These are phyloP conservation scores for Ustulina deusta DNA, from an alignment of 2,329 filamentous ascomycete species.

Conservation along the genomic window DNA sequence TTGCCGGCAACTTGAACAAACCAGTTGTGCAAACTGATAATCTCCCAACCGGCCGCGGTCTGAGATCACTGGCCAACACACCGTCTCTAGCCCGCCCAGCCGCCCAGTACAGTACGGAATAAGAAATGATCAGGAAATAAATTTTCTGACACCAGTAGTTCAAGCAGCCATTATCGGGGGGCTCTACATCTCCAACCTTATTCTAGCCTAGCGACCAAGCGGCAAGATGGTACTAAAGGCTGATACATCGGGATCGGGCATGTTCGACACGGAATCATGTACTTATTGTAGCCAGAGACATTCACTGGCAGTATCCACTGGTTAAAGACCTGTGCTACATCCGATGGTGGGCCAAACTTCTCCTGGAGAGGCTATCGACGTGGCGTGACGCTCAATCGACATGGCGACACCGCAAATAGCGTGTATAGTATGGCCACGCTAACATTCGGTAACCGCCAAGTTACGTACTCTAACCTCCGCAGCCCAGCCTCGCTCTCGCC, in stretches of 20 bases:
- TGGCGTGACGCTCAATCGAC: not conserved
- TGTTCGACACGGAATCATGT: not conserved
- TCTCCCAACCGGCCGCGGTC: conserved; percentile 6
- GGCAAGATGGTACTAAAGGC: not conserved
- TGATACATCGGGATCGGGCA: not conserved
- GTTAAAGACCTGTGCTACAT: not conserved
- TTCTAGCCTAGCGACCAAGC: not conserved
- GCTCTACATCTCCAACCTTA: too few species aligned
- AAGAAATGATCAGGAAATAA: not conserved
- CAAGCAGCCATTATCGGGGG: not conserved
- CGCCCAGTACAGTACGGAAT: not conserved
- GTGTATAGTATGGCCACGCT: not conserved
- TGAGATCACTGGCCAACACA: not conserved
- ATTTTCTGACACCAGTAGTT: not conserved
- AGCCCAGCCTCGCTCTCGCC: not conserved
- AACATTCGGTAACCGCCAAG: not conserved
- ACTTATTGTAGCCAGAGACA: not conserved
- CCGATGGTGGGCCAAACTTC: not conserved
- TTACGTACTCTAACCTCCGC: not conserved
- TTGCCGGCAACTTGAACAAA: conserved; percentile 18
- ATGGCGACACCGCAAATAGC: not conserved
- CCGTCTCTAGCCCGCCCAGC: conserved; percentile 1
- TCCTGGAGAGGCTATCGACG: not conserved
- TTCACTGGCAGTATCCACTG: not conserved
- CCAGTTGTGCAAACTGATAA: not conserved